phyloP scores from a whole-genome alignment of 495 filamentous ascomycete genomes.

The Apodospora peruviana region DNA sequence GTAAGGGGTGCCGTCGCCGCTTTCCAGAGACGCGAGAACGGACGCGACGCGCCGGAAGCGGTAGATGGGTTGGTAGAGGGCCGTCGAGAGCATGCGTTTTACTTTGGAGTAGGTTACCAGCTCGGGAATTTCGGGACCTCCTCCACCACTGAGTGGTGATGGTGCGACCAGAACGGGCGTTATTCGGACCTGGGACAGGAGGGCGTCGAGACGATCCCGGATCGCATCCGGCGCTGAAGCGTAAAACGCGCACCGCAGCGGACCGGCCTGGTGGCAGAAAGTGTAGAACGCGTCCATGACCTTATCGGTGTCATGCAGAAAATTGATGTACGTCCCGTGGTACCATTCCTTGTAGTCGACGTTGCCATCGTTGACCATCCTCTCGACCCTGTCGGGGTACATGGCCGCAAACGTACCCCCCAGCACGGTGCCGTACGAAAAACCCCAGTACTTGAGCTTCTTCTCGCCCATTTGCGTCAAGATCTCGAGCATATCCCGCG shows the following conservation, averaged over 20 bases:
- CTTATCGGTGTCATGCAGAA: constrained; percentile 48
- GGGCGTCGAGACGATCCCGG: constrained; percentile 28
- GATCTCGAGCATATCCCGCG: constrained; percentile 39
- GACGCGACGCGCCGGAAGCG: constrained; percentile 53
- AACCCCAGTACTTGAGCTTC: constrained; percentile 50
- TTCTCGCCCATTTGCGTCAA: constrained; percentile 28
- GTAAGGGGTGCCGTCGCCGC: constrained; percentile 48
- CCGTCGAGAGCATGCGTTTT: constrained; percentile 36
- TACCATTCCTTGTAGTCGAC: constrained; percentile 46
- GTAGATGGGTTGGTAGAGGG: constrained; percentile 56
- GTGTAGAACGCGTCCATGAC: constrained; percentile 49
- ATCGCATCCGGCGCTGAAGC: constrained; percentile 36
- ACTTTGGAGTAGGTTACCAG: constrained; percentile 40
- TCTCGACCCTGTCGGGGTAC: constrained; percentile 42
- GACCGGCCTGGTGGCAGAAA: constrained; percentile 48
- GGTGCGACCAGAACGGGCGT: constrained; percentile 45
- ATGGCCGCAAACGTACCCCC: constrained; percentile 48
- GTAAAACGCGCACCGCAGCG: constrained; percentile 42
- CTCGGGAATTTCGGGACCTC: constrained; percentile 29
- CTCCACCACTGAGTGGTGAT: background rate
- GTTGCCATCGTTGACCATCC: constrained; percentile 45
- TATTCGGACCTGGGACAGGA: constrained; percentile 38
- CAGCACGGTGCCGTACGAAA: constrained; percentile 49
- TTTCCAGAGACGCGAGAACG: constrained; percentile 47
- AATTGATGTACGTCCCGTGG: constrained; percentile 38